These are phyloP conservation scores for Dioscorea zingiberensis DNA, from an alignment of 106 monocot genomes.

Conservation along the genomic window DNA sequence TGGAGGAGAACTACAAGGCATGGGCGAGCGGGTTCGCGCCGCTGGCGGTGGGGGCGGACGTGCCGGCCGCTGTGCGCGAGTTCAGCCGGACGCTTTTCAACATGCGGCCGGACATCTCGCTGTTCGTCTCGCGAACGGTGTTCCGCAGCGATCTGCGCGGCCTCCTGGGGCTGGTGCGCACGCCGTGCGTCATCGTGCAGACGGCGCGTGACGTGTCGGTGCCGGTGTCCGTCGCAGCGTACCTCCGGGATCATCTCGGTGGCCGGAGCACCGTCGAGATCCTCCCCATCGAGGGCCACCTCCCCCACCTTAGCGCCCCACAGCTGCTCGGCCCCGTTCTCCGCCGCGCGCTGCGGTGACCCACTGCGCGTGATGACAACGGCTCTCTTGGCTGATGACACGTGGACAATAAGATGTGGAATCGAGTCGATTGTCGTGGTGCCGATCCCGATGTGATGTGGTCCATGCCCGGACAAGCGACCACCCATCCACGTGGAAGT, in stretches of 20 bases:
- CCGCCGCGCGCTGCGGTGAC: conserved; percentile 60
- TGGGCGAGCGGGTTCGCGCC: conserved; percentile 94
- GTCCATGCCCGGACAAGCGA: background rate
- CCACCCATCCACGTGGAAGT: conserved; percentile 1
- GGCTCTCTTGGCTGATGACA: conserved; percentile 9
- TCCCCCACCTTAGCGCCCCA: conserved; percentile 96
- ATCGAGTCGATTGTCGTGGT: background rate
- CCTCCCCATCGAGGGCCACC: conserved; percentile 81
- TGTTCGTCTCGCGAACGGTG: conserved; percentile 75
- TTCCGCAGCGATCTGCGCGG: conserved; percentile 81
- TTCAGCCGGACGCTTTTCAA: conserved; percentile 98
- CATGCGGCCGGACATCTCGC: conserved; percentile 96
- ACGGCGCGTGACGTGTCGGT: conserved; percentile 79
- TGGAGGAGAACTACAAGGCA: conserved; percentile 92
- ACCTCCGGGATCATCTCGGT: conserved; percentile 72
- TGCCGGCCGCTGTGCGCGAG: conserved; percentile 86
- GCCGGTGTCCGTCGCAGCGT: conserved; percentile 57
- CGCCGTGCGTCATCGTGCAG: conserved; percentile 86
- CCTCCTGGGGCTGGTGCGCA: conserved; percentile 52
- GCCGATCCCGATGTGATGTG: background rate
- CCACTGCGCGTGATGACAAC: background rate
- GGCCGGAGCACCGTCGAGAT: conserved; percentile 71
- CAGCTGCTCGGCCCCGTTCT: conserved; percentile 56
- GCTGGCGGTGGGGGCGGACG: conserved; percentile 88
- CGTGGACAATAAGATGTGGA: conserved; percentile 24